phyloP scores from a whole-genome alignment of 495 filamentous ascomycete species.

The Elasticomyces elasticus region DNA sequence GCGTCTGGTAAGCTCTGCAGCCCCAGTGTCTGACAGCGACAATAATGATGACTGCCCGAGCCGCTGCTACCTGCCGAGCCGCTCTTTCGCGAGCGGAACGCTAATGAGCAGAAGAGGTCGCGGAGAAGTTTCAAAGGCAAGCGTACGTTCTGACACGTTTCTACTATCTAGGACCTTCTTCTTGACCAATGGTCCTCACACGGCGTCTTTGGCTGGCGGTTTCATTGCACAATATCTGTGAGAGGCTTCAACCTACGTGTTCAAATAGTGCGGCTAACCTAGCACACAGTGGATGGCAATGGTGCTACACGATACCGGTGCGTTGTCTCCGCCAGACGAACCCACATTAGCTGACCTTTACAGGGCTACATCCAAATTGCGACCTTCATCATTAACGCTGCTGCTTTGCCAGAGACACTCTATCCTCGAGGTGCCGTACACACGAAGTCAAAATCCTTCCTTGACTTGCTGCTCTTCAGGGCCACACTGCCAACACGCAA shows the following conservation, averaged over 20 bases:
- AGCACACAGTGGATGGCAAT: slow-evolving; percentile 12
- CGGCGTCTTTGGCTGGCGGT: slow-evolving; percentile 14
- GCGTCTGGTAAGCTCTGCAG: no score
- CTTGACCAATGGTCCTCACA: slow-evolving; percentile 16
- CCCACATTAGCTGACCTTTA: neutral
- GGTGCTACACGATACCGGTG: slow-evolving; percentile 14
- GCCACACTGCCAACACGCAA: slow-evolving; percentile 2
- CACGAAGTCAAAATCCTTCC: neutral
- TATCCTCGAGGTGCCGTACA: neutral
- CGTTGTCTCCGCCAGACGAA: no score
- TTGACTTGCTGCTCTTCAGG: slow-evolving; percentile 18
- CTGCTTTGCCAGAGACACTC: slow-evolving; percentile 18
- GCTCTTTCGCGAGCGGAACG: no score
- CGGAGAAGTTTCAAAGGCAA: no score
- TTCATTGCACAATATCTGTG: neutral
- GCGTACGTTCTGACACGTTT: no score
- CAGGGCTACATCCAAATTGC: slow-evolving; percentile 8
- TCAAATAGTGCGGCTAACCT: neutral
- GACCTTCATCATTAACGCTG: slow-evolving; percentile 10
- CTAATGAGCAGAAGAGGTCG: no score
- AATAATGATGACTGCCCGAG: no score
- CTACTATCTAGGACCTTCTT: no score
- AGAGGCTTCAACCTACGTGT: slow-evolving; percentile 1
- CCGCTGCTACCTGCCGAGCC: no score
- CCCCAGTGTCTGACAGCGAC: no score